Percentiles rank a stretch among this genome's conserved stretches.
Conservation (phyloP, 495 filamentous ascomycete genomes). For the Astrothelium macrocarpum region DNA sequence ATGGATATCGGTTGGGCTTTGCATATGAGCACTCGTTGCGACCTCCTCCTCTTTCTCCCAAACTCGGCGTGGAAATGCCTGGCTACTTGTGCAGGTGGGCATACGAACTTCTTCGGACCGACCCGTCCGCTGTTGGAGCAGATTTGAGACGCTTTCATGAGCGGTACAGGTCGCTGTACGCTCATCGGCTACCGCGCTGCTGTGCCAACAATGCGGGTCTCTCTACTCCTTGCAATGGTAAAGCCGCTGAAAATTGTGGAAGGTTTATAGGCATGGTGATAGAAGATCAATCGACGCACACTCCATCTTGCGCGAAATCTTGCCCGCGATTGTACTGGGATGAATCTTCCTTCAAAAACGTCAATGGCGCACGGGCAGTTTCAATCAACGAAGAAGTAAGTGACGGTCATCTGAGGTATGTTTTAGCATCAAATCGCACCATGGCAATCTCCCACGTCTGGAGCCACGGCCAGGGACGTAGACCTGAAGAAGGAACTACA, state of each 20-base stretch:
- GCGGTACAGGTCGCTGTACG: neutral
- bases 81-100: neutral
- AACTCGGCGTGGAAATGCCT: neutral
- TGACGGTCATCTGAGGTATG: neutral
- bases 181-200: neutral
- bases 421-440: neutral
- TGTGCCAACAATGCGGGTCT: neutral
- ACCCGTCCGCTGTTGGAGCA: neutral
- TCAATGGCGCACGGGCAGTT: neutral
- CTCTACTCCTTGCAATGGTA: neutral
- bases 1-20: neutral
- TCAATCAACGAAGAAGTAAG: neutral
- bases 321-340: neutral
- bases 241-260: neutral
- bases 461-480: too few species aligned
- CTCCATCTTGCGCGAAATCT: neutral
- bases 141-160: neutral
- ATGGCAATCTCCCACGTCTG: neutral
- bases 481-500: constrained; percentile 1
- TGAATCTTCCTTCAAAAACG: neutral
- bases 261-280: neutral
- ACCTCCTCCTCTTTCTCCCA: neutral
- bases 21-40: neutral
- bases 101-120: neutral
- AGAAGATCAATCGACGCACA: neutral